A percentile compares a stretch with the other conserved stretches of the same genome.
Conservation (phyloP, 2,329 filamentous ascomycete genomes). For the Fusarium domesticum region DNA sequence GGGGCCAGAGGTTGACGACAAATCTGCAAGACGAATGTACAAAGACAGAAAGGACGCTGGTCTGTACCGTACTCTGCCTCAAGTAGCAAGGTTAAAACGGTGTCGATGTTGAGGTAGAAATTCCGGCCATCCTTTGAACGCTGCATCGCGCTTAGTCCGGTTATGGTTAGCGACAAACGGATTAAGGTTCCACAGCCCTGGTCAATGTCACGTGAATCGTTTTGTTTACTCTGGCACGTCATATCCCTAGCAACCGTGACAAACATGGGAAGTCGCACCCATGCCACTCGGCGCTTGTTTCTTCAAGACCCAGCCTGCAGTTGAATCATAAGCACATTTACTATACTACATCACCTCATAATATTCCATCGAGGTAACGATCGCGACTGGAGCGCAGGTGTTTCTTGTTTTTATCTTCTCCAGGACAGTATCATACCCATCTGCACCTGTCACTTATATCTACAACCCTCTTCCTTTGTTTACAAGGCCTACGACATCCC, state of each 20-base stretch:
- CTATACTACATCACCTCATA: conserved; percentile 26
- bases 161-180: conserved; percentile 11
- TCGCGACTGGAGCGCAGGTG: conserved; percentile 22
- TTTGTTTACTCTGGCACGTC: conserved; percentile 29
- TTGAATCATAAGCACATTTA: conserved; percentile 10
- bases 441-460: conserved; percentile 5
- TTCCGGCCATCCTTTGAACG: conserved; percentile 4
- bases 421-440: conserved; percentile 2
- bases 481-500: conserved; percentile 10
- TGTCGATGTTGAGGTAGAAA: background rate
- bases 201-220: conserved; percentile 20
- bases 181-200: background rate
- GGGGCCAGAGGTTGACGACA: no score
- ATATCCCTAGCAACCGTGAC: conserved; percentile 29
- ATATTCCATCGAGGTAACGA: conserved; percentile 25
- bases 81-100: background rate
- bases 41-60: background rate
- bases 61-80: background rate
- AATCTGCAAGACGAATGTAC: background rate
- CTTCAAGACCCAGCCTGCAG: conserved; percentile 11
- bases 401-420: conserved; percentile 20
- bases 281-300: conserved; percentile 18
- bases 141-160: conserved; percentile 14
- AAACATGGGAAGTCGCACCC: conserved; percentile 10
- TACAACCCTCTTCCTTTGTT: conserved; percentile 26